Conservation (phyloP, 176 grass and related monocot species). For the Zoysia pacifica region DNA sequence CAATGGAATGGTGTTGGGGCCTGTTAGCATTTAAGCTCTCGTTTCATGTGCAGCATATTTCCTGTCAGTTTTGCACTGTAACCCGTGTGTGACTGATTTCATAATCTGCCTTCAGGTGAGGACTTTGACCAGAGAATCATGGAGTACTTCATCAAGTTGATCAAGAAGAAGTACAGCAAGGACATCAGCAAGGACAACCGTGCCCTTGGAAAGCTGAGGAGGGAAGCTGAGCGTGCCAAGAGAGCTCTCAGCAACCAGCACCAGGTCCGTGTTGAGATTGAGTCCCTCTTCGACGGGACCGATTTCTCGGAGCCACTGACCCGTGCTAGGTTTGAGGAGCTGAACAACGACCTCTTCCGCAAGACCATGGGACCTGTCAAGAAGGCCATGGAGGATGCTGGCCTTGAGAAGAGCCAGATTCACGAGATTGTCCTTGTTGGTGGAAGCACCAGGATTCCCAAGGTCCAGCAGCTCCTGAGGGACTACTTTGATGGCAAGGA, state of each 20-base stretch:
- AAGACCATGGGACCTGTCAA: slow-evolving; percentile 80
- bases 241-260: slow-evolving; percentile 76
- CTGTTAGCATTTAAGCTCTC: not conserved
- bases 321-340: slow-evolving; percentile 67
- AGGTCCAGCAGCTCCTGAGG: slow-evolving; percentile 71
- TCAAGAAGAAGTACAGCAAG: slow-evolving; percentile 80
- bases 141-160: slow-evolving; percentile 84
- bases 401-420: slow-evolving; percentile 69
- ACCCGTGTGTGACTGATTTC: slow-evolving; percentile 3
- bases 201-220: slow-evolving; percentile 77
- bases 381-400: slow-evolving; percentile 78
- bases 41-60: not conserved
- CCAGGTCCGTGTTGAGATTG: slow-evolving; percentile 75
- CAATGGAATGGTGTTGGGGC: not conserved
- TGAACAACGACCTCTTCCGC: slow-evolving; percentile 72
- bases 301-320: slow-evolving; percentile 79
- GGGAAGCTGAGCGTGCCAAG: slow-evolving; percentile 77
- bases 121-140: slow-evolving; percentile 82
- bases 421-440: slow-evolving; percentile 80
- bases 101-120: slow-evolving; percentile 44
- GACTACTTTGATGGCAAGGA: slow-evolving; percentile 78
- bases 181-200: slow-evolving; percentile 77
- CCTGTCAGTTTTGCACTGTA: not conserved
- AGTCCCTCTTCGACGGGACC: slow-evolving; percentile 66
- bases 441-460: slow-evolving; percentile 77